Base-by-base conservation (phyloP, 1,139 yeast species). In the Saccharomyces pastorianus region DNA sequence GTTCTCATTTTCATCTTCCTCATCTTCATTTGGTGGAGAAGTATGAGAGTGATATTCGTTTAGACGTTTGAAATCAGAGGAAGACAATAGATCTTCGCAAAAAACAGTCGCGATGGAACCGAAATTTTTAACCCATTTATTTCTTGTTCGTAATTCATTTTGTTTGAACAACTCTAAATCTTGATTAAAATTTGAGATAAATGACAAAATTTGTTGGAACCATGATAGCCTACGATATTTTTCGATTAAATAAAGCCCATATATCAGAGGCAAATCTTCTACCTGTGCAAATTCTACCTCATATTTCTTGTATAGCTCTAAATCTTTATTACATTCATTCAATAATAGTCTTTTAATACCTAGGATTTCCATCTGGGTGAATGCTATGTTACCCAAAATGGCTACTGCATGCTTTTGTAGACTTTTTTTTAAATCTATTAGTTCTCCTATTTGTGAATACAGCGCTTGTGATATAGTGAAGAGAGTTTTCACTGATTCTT, bases 241-340 rank as follows among this genome's bases (percentile, higher is more conserved):
- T 63, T 91, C 96, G 47, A 90, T 78, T 26, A 88, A 66, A 66
- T 84, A 77, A 29, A 87, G 78, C 1, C 98, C 98, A 66, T 88
- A 88, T 1, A 89, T 71, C 46, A 88, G 71, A 0, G 98, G 97
- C 51, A 90, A 68, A 65, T 89, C 96, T 17, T 84, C 77, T 1
- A 88, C 83, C 44, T 72, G 72, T 17, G 80, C 79, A 11, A 80
- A 71, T 53, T 66, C 54, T 38, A 72, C 63, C 68, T 79, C 77
- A 68, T 72, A 53, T 51, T 72, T 65, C 71, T 83, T 76, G 65
- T 78, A 64, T 63, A 68, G 51, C 59, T 70, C 70, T 41, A 78
- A 61, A 29, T 64, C 64, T 7, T 61, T 61, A 46, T 66, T 68
- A 42, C 74, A 59, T 2, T 69, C 67, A 11, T 58, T 57, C 9